These are phyloP conservation scores for Thielaviopsis euricoi DNA, from an alignment of 2,329 filamentous ascomycete species.

Conservation along the genomic window DNA sequence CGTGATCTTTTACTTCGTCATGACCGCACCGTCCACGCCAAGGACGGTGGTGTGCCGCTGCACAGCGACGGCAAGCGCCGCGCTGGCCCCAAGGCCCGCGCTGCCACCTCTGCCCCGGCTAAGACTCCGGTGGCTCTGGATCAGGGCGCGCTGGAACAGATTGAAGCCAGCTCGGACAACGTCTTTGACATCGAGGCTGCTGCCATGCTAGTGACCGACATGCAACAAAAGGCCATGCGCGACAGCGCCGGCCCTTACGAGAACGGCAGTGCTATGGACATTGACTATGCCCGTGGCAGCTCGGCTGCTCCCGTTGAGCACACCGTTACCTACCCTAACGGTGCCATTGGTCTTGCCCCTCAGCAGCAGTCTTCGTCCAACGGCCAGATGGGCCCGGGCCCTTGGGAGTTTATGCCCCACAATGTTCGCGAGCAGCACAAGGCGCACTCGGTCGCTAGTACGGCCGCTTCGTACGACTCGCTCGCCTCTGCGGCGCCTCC, in stretches of 20 bases:
- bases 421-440: conserved; percentile 49
- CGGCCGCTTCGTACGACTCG: conserved; percentile 50
- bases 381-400: neutral
- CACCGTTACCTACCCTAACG: conserved; percentile 58
- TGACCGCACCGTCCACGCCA: conserved; percentile 95
- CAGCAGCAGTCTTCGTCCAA: conserved; percentile 43
- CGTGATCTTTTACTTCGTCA: conserved; percentile 91
- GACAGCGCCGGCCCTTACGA: conserved; percentile 39
- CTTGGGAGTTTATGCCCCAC: conserved; percentile 76
- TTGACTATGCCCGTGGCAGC: neutral
- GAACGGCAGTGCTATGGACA: conserved; percentile 41
- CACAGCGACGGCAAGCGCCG: conserved; percentile 89
- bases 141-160: conserved; percentile 74
- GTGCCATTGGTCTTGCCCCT: conserved; percentile 66
- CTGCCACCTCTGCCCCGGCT: conserved; percentile 41
- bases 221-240: conserved; percentile 79
- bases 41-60: conserved; percentile 85
- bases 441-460: conserved; percentile 54
- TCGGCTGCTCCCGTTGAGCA: conserved; percentile 60
- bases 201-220: conserved; percentile 95
- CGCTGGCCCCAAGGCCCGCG: conserved; percentile 49
- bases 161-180: conserved; percentile 59
- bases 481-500: conserved; percentile 29
- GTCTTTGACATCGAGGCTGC: conserved; percentile 94
- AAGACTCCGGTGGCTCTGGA: conserved; percentile 73